Evolutionary conservation across 495 filamentous ascomycete genomes (phyloP), one percentile per base, ranked within the genome.

Genomic region (Aspergillus biplanus): DNA sequence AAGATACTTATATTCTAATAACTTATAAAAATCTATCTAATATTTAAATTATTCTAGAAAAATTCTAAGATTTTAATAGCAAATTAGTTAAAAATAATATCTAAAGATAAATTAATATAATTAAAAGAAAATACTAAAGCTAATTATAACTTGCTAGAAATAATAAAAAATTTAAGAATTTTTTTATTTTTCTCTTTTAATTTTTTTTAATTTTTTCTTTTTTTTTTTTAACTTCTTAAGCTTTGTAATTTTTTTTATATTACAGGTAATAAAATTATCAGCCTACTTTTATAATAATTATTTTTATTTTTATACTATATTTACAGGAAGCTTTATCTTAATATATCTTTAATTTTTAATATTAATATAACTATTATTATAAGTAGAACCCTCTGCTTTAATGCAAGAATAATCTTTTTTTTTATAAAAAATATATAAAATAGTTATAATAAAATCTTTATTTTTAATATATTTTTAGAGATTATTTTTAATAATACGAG

Each of bases 271-370:
- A 39, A 39, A 39, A 13, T 39, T 39, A 13, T 13, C 37, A 39
- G 37, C 13, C 3, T 39, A 4, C 4, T 39, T 54, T 33, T 11
- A 33, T 13, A 33, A 33, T 31, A 32, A 33, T 31, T 7, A 32
- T 54, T 54, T n/a, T 54, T 54, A 54, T 9, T 33, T 34, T 15
- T 33, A 54, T 54, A 53, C 3, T 4, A 53, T 32, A 33, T 33
- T 53, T n/a, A 31, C 31, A 31, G 33, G 33, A 33, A 33, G 33
- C 33, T 32, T 53, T 32, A 53, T 33, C 33, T 39, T 39, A 39
- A 39, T 39, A 39, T 39, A 39, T 39, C 4, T 39, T 39, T 39
- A 39, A 39, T 39, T 39, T 1, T 13, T 13, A 1, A 1, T 27
- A 27, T 39, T 1, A 39, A 39, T 39, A 13, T 27, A 39, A 1